Evolutionary conservation across 2,329 filamentous ascomycete species (phyloP).

Genomic region (Intubia oerlemansii): DNA sequence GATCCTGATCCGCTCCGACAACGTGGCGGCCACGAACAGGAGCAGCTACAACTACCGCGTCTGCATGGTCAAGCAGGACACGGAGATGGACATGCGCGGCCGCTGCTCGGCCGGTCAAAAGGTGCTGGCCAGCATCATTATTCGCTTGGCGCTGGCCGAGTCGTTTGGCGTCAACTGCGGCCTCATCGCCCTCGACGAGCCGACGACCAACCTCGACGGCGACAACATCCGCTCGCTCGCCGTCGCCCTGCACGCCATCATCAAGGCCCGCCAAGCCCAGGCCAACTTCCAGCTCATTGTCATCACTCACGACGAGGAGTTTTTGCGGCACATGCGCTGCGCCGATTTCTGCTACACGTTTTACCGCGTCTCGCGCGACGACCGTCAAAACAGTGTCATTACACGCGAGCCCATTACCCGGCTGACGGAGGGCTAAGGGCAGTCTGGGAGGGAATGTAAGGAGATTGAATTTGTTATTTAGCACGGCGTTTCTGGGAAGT

Average conservation of each 20-base stretch:
- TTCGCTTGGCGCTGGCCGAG: constrained; percentile 85
- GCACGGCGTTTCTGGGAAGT: background rate
- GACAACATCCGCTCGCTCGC: constrained; percentile 90
- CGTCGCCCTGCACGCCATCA: constrained; percentile 67
- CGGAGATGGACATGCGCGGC: constrained; percentile 98
- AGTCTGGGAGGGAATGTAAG: background rate
- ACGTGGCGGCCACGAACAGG: constrained; percentile 34
- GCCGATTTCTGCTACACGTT: constrained; percentile 85
- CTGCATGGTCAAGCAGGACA: constrained; percentile 92
- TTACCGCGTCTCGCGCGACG: constrained; percentile 66
- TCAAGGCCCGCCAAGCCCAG: constrained; percentile 62
- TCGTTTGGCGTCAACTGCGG: constrained; percentile 94
- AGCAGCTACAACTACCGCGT: constrained; percentile 93
- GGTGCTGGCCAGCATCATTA: constrained; percentile 91
- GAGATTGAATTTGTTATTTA: background rate
- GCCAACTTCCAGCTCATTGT: constrained; percentile 95
- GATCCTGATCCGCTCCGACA: constrained; percentile 84
- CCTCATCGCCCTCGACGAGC: constrained; percentile 81
- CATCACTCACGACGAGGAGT: constrained; percentile 97
- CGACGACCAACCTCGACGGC: constrained; percentile 85
- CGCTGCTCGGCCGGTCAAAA: constrained; percentile 94
- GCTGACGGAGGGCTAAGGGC: constrained; percentile 15
- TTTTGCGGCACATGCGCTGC: constrained; percentile 81
- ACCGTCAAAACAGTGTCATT: constrained; percentile 74
- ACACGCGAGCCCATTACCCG: constrained; percentile 41